phyloP scores from a whole-genome alignment of 2,329 filamentous ascomycete species.

The Ceratocystis papillata region DNA sequence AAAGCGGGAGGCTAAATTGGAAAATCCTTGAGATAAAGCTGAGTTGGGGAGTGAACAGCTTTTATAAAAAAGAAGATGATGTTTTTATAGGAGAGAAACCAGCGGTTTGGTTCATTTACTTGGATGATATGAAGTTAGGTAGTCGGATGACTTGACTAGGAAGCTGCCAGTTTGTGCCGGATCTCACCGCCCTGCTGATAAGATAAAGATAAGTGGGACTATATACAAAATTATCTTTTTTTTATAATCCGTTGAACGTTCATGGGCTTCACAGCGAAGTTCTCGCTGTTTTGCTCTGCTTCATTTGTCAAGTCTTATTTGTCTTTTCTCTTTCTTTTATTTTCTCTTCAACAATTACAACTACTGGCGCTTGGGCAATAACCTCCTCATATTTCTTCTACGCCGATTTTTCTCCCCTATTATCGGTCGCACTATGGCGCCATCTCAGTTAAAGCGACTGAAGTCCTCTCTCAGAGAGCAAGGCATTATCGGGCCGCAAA shows the following conservation, averaged over 20 bases:
- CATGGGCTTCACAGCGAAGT: background rate
- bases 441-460: conserved; percentile 90
- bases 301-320: background rate
- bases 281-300: background rate
- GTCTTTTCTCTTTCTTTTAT: no score
- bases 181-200: conserved; percentile 26
- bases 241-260: background rate
- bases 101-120: background rate
- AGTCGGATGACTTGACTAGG: conserved; percentile 5
- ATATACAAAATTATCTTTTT: conserved; percentile 26
- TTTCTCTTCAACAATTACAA: background rate
- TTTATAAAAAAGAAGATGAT: background rate
- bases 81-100: background rate
- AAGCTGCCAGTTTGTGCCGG: conserved; percentile 10
- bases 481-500: conserved; percentile 79
- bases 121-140: background rate
- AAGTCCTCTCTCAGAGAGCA: conserved; percentile 84
- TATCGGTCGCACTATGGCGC: conserved; percentile 55
- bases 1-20: background rate
- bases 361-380: background rate
- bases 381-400: background rate
- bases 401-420: background rate
- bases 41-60: background rate
- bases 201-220: conserved; percentile 27
- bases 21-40: background rate